Base-by-base conservation (phyloP, 441 rosid species). In the Sinapis alba region DNA sequence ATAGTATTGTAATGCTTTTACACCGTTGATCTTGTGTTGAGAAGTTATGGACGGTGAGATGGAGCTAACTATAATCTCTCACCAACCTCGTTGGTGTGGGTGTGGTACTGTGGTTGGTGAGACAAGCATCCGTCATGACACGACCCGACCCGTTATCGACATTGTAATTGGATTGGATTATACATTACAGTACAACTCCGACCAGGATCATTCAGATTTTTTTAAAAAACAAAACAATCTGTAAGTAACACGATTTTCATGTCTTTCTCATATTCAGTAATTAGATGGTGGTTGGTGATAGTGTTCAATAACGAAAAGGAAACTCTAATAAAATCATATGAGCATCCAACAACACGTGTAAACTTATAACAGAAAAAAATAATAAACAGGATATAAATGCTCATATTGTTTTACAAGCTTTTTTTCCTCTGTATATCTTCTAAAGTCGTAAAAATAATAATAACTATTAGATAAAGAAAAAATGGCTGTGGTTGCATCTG, bases 71-170 rank as follows among this genome's bases (percentile, higher is more conserved):
- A 10, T 20, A 36, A 11, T 61, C 73, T 50, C 56, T 71, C 77
- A 78, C 81, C 81, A 78, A 78, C 81, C 73, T 56, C 69, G 77
- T 67, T 61, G 81, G 81, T 72, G 64, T 38, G 69, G 65, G 53
- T 77, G 76, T 65, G 72, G 81, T 72, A 61, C 43, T 77, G 76
- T 65, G 72, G 81, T 72, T 78, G 81, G 81, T 78, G 81, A 72
- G 69, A 65, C 9, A 56, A 54, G 47, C 20, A 47, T 21, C 68
- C 70, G 45, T 15, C 19, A 45, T 6, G 53, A 45, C 20, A 45
- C 53, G 20, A 45, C 21, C 53, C 53, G 53, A 45, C 53, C 53
- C 53, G 53, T 45, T 45, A 45, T 45, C 53, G 53, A 45, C 53
- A 45, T 16, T 15, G 53, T 45, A 43, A 45, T 16, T 45, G 19